phyloP scores from a whole-genome alignment of 129 eudicot genomes.

The Mikania micrantha region DNA sequence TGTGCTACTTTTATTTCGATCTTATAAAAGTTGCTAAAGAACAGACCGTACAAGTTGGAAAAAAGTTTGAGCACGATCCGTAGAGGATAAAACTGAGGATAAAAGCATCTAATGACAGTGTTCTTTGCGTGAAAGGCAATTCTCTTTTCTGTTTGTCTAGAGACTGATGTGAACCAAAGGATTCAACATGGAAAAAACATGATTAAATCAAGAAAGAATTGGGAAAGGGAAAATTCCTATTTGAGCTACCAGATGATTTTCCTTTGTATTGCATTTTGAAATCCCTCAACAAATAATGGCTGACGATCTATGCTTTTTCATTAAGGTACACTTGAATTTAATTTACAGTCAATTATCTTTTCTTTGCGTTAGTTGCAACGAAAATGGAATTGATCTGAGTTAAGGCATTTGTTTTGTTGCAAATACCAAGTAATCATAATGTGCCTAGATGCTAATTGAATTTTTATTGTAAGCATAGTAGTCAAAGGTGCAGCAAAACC shows the following conservation, averaged over 20 bases:
- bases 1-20: constrained; percentile 1
- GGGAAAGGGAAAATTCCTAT: constrained; percentile 30
- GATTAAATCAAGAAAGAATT: constrained; percentile 39
- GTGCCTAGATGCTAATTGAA: constrained; percentile 11
- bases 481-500: too few species aligned
- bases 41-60: neutral
- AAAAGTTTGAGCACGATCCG: constrained; percentile 18
- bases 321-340: constrained; percentile 46
- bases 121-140: constrained; percentile 32
- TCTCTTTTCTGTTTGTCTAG: constrained; percentile 11
- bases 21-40: neutral
- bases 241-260: constrained; percentile 25
- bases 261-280: constrained; percentile 25
- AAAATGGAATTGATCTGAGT: constrained; percentile 10
- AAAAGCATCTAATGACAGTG: constrained; percentile 17
- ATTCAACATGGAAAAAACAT: constrained; percentile 25
- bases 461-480: neutral
- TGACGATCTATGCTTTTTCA: constrained; percentile 40
- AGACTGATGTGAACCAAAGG: constrained; percentile 17
- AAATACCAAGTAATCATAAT: neutral
- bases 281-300: constrained; percentile 33
- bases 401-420: constrained; percentile 2
- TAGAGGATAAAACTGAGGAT: constrained; percentile 19
- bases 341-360: neutral
- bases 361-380: neutral